Percentiles rank a stretch among this genome's conserved stretches.
These are phyloP conservation scores for Gloeophyllum trabeum DNA, from an alignment of 768 basidiomycete species.

Conservation along the genomic window DNA sequence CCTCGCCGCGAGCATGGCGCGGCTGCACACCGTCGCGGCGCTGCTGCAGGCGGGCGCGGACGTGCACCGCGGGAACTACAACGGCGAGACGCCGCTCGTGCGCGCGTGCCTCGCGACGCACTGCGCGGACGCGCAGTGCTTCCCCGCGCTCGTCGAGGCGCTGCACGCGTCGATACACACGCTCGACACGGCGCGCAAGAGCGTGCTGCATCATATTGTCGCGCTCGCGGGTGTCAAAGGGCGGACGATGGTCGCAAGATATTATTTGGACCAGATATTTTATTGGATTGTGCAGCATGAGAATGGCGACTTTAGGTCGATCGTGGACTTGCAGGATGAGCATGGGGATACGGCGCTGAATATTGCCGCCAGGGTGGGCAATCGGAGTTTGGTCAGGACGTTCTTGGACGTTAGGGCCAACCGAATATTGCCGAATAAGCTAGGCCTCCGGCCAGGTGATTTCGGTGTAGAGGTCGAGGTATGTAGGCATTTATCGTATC, in stretches of 20 bases:
- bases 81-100: conserved; percentile 91
- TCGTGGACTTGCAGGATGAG: conserved; percentile 88
- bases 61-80: conserved; percentile 81
- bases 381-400: conserved; percentile 74
- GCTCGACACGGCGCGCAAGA: conserved; percentile 76
- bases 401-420: conserved; percentile 91
- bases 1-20: conserved; percentile 79
- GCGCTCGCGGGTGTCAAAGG: conserved; percentile 88
- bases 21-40: conserved; percentile 52
- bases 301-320: conserved; percentile 60
- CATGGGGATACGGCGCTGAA: conserved; percentile 95
- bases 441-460: conserved; percentile 88
- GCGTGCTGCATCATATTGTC: conserved; percentile 86
- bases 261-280: conserved; percentile 87
- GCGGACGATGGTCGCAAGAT: conserved; percentile 70
- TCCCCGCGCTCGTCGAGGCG: conserved; percentile 49
- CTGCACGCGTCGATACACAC: conserved; percentile 76
- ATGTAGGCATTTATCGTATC: conserved; percentile 11
- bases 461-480: conserved; percentile 93
- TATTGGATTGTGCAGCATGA: conserved; percentile 75
- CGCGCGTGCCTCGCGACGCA: conserved; percentile 86
- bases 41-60: conserved; percentile 78
- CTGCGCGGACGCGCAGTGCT: conserved; percentile 69
- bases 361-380: conserved; percentile 90
- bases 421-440: conserved; percentile 77